Conservation (phyloP, 2,329 filamentous ascomycete genomes). For the Conoideocrella luteorostrata region DNA sequence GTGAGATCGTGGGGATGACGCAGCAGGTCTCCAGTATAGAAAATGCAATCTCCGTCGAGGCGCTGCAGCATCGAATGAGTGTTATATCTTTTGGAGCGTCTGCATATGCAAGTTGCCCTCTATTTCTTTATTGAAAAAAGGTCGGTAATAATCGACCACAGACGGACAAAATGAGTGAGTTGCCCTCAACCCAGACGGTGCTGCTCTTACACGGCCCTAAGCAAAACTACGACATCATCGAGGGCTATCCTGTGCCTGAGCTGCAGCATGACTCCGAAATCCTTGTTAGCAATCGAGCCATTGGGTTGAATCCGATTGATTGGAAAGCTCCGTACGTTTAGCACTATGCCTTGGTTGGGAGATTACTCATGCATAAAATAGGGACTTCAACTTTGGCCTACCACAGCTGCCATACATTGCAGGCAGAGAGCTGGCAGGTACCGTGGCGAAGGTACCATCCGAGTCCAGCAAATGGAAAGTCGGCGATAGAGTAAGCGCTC, state of each 20-base stretch:
- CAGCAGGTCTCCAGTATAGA: too few relatives aligned
- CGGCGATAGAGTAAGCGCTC: slow-evolving; percentile 46
- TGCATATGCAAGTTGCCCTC: too few relatives aligned
- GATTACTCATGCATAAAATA: slow-evolving; percentile 21
- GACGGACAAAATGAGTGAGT: background rate
- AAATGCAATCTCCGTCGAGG: too few relatives aligned
- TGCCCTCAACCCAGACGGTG: slow-evolving; percentile 34
- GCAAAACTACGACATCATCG: slow-evolving; percentile 41
- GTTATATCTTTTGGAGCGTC: too few relatives aligned
- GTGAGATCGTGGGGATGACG: too few relatives aligned
- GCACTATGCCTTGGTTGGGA: background rate
- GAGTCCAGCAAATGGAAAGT: slow-evolving; percentile 41
- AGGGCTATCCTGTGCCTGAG: slow-evolving; percentile 38
- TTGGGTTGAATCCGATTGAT: slow-evolving; percentile 72
- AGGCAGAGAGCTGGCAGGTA: slow-evolving; percentile 63
- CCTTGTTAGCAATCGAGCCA: slow-evolving; percentile 55
- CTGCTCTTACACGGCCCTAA: slow-evolving; percentile 43
- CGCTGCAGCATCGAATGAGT: background rate
- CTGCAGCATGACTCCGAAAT: slow-evolving; percentile 40
- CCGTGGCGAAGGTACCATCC: slow-evolving; percentile 44
- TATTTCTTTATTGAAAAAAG: too few relatives aligned
- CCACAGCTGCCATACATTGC: slow-evolving; percentile 62
- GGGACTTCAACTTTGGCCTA: slow-evolving; percentile 65
- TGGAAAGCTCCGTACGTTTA: slow-evolving; percentile 67
- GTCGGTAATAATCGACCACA: too few relatives aligned